Percentiles rank a stretch among this genome's conserved stretches.
phyloP scores from a whole-genome alignment of 2,329 filamentous ascomycete species.

The Helotiales sp. region DNA sequence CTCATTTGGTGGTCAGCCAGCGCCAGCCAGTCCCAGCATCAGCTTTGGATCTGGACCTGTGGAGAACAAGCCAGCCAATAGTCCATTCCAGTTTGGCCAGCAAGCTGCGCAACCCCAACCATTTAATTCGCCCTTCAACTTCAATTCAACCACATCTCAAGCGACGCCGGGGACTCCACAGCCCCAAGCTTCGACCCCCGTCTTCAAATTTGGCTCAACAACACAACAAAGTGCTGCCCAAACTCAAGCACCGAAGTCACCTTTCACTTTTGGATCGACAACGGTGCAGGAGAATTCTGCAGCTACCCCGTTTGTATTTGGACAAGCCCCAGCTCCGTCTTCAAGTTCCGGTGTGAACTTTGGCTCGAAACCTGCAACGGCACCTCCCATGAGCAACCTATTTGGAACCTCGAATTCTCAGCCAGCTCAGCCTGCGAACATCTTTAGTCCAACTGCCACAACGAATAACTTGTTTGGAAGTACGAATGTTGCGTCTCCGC shows the following conservation, averaged over 20 bases:
- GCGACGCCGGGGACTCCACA: neutral
- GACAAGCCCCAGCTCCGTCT: slow-evolving; percentile 14
- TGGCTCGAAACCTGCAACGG: neutral
- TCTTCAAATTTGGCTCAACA: slow-evolving; percentile 19
- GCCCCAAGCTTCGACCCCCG: slow-evolving; percentile 4
- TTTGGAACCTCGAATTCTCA: slow-evolving; percentile 24
- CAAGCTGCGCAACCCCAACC: slow-evolving; percentile 5
- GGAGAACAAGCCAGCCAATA: slow-evolving; percentile 15
- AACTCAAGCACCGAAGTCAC: slow-evolving; percentile 3
- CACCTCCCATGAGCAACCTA: slow-evolving; percentile 19
- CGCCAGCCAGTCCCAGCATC: slow-evolving; percentile 16
- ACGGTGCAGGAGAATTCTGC: slow-evolving; percentile 17
- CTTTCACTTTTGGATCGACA: slow-evolving; percentile 24
- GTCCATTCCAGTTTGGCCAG: slow-evolving; percentile 13
- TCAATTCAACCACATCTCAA: slow-evolving; percentile 6
- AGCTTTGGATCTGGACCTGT: slow-evolving; percentile 25
- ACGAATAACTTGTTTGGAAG: slow-evolving; percentile 23
- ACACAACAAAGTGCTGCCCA: neutral
- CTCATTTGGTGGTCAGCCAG: slow-evolving; percentile 27
- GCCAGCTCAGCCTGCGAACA: slow-evolving; percentile 8
- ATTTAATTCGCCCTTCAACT: slow-evolving; percentile 8
- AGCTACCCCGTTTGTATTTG: slow-evolving; percentile 23
- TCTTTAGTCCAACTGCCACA: slow-evolving; percentile 4
- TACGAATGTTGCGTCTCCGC: slow-evolving; percentile 9
- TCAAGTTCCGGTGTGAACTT: slow-evolving; percentile 16